These are phyloP conservation scores for Steccherinum ochraceum DNA, from an alignment of 768 basidiomycete genomes.

Conservation along the genomic window DNA sequence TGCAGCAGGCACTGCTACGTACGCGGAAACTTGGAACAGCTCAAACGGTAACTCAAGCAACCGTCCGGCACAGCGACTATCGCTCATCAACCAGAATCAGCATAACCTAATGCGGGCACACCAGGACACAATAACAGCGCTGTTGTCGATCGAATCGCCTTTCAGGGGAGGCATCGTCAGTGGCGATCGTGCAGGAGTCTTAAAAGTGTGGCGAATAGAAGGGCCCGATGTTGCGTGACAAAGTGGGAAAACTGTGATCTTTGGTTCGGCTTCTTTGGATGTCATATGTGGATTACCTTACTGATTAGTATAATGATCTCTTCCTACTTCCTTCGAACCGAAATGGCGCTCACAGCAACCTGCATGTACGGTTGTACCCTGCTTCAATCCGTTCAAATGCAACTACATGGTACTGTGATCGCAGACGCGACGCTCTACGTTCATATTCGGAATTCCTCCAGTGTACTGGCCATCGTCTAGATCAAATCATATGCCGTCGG, in stretches of 20 bases:
- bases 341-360: too few relatives aligned
- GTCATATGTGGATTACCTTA: not conserved
- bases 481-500: too few relatives aligned
- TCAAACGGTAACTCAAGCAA: conserved; percentile 44
- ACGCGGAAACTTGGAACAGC: conserved; percentile 60
- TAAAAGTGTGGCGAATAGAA: conserved; percentile 88
- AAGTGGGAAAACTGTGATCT: not conserved
- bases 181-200: conserved; percentile 81
- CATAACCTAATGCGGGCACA: conserved; percentile 82
- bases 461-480: too few relatives aligned
- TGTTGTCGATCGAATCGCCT: conserved; percentile 86
- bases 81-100: conserved; percentile 74
- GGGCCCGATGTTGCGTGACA: conserved; percentile 19
- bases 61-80: conserved; percentile 69
- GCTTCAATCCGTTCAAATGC: too few relatives aligned
- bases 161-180: conserved; percentile 91
- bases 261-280: not conserved
- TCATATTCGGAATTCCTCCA: too few relatives aligned
- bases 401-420: too few relatives aligned
- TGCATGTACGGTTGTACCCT: too few relatives aligned
- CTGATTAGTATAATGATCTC: not conserved
- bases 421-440: too few relatives aligned
- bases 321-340: too few relatives aligned
- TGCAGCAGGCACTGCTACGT: conserved; percentile 39
- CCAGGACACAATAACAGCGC: conserved; percentile 82